Evolutionary conservation across 1,139 yeast genomes (phyloP), one percentile per base, ranked within the genome.

Genomic region (Sugiyamaella castrensis): DNA sequence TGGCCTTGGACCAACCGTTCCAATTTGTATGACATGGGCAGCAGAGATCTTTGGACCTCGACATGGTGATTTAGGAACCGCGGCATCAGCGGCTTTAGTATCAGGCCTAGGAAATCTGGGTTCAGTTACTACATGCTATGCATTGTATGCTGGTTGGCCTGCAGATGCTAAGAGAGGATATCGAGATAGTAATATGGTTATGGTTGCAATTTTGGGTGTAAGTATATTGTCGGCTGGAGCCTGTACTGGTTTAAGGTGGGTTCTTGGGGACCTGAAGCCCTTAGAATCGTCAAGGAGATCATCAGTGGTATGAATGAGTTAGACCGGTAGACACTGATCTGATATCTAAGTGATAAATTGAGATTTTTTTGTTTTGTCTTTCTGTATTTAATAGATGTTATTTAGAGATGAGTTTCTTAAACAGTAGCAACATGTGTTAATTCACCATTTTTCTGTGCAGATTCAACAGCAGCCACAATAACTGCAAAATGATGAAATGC

Each of bases 401-500:
- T 19, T 9, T n/a, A n/a, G n/a, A n/a, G n/a, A n/a, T n/a, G n/a
- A n/a, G n/a, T n/a, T n/a, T n/a, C 12, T 34, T 48, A 48, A 12
- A 44, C 48, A 24, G 45, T 40, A 12, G 68, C 75, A 31, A 87
- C 85, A 49, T 67, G 67, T 30, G 82, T 82, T 37, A 77, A 69
- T 48, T 71, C 68, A 57, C 96, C 96, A 48, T 74, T 72, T 43
- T 75, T 70, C 38, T 74, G 65, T 36, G 89, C 79, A 52, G 94
- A 83, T 55, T 84, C 83, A 41, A 91, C 69, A 54, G 87, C 86
- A 37, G 96, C 97, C 48, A 80, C 94, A 52, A 91, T 80, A 59
- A 87, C 79, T 8, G 96, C 96, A 68, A 89, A 80, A 67, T 91
- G 97, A 68, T 89, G 96, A 81, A 85, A 89, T 9, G 95, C 89